Evolutionary conservation across 2,329 filamentous ascomycete species (phyloP).

Genomic region (Didymella glomerata): DNA sequence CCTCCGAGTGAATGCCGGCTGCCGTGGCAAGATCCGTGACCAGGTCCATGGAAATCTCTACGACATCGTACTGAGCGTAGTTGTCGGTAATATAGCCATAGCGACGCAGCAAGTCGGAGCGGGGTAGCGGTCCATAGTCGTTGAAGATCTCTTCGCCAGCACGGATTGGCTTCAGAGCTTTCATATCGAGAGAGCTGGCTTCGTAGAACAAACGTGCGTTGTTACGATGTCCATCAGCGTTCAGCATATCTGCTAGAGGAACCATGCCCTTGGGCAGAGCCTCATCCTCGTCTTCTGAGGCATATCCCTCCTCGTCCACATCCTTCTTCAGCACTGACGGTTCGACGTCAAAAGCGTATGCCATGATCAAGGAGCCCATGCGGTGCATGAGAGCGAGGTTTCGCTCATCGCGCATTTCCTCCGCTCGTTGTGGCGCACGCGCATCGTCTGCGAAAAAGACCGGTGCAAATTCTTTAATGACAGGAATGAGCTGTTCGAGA

Average conservation of each 20-base stretch:
- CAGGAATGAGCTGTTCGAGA: slow-evolving; percentile 62
- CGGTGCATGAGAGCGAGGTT: slow-evolving; percentile 71
- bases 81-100: slow-evolving; percentile 87
- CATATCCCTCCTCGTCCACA: slow-evolving; percentile 64
- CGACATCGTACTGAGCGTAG: slow-evolving; percentile 81
- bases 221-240: slow-evolving; percentile 82
- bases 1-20: slow-evolving; percentile 26
- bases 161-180: slow-evolving; percentile 71
- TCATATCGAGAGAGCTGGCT: slow-evolving; percentile 71
- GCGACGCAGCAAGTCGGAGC: slow-evolving; percentile 80
- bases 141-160: slow-evolving; percentile 83
- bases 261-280: slow-evolving; percentile 79
- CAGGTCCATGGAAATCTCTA: slow-evolving; percentile 73
- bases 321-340: slow-evolving; percentile 57
- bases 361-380: slow-evolving; percentile 91
- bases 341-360: slow-evolving; percentile 87
- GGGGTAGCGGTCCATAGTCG: slow-evolving; percentile 86
- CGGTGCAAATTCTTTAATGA: slow-evolving; percentile 55
- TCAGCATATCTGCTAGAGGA: slow-evolving; percentile 87
- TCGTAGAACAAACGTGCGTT: slow-evolving; percentile 74
- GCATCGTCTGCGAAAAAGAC: slow-evolving; percentile 53
- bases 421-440: slow-evolving; percentile 40
- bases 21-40: slow-evolving; percentile 52
- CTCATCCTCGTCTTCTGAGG: slow-evolving; percentile 58
- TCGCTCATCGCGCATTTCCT: slow-evolving; percentile 56